phyloP scores from a whole-genome alignment of 345 rosid species.

The Ceriops zippeliana region DNA sequence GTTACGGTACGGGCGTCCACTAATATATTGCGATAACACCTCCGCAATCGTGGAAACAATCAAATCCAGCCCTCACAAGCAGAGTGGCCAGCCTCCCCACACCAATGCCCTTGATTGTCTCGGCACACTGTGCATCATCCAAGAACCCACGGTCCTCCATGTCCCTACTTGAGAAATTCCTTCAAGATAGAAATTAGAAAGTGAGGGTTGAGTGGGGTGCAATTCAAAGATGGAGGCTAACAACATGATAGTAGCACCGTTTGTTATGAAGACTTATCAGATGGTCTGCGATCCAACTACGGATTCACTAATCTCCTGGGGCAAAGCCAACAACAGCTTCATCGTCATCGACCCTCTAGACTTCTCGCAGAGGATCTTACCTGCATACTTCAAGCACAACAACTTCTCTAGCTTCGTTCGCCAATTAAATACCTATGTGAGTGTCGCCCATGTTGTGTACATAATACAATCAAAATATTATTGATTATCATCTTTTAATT shows the following conservation, averaged over 20 bases:
- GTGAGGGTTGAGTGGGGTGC: neutral
- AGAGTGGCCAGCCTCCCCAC: too few relatives aligned
- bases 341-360: slow-evolving; percentile 25
- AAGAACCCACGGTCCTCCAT: too few relatives aligned
- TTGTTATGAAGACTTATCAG: slow-evolving; percentile 30
- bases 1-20: slow-evolving; percentile 16
- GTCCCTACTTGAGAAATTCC: too few relatives aligned
- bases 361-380: slow-evolving; percentile 24
- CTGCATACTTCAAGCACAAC: slow-evolving; percentile 31
- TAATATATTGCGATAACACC: slow-evolving; percentile 9
- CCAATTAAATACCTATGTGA: slow-evolving; percentile 29
- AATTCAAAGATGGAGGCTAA: slow-evolving; percentile 34
- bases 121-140: too few relatives aligned
- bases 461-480: neutral
- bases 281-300: slow-evolving; percentile 27
- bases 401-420: slow-evolving; percentile 34
- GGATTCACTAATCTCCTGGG: slow-evolving; percentile 22
- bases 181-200: too few relatives aligned
- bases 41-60: neutral
- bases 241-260: slow-evolving; percentile 31
- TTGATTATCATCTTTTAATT: neutral
- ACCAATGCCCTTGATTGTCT: too few relatives aligned
- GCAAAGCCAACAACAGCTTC: slow-evolving; percentile 28
- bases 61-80: too few relatives aligned
- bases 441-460: neutral